Conservation (phyloP, 805 yeast species). For the Dipodascus geniculatus region DNA sequence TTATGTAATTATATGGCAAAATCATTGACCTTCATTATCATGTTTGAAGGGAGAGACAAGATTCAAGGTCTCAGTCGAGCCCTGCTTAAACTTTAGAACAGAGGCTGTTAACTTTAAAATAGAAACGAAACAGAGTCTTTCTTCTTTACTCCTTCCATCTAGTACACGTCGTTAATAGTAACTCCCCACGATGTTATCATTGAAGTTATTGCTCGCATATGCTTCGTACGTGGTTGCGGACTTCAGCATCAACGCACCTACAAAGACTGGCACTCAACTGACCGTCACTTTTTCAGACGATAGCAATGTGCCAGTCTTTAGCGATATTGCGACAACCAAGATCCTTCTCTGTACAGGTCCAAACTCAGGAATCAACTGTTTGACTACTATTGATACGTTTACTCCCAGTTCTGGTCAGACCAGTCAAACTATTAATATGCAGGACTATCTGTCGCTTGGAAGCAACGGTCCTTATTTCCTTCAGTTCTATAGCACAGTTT, state of each 20-base stretch:
- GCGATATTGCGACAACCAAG: slow-evolving; percentile 34
- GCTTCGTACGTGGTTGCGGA: not conserved
- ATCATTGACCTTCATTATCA: too few relatives aligned
- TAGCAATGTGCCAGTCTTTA: slow-evolving; percentile 36
- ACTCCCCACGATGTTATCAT: not conserved
- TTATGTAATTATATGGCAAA: too few relatives aligned
- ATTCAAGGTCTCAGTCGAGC: too few relatives aligned
- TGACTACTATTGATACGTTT: slow-evolving; percentile 12
- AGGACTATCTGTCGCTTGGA: slow-evolving; percentile 33
- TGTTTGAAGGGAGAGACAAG: too few relatives aligned
- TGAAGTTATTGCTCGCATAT: not conserved
- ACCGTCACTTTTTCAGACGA: slow-evolving; percentile 28
- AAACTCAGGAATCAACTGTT: slow-evolving; percentile 34
- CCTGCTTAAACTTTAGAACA: not conserved
- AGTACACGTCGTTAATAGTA: too few relatives aligned
- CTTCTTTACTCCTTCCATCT: not conserved
- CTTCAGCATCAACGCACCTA: not conserved
- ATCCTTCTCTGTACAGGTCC: slow-evolving; percentile 62
- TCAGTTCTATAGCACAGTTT: slow-evolving; percentile 45
- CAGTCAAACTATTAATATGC: slow-evolving; percentile 30
- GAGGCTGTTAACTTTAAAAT: not conserved
- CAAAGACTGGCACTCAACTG: not conserved
- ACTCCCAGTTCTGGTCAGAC: slow-evolving; percentile 13
- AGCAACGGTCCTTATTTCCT: slow-evolving; percentile 61
- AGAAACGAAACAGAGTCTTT: not conserved